Evolutionary conservation across 345 rosid species (phyloP).

Genomic region (Salix koriyanagi): DNA sequence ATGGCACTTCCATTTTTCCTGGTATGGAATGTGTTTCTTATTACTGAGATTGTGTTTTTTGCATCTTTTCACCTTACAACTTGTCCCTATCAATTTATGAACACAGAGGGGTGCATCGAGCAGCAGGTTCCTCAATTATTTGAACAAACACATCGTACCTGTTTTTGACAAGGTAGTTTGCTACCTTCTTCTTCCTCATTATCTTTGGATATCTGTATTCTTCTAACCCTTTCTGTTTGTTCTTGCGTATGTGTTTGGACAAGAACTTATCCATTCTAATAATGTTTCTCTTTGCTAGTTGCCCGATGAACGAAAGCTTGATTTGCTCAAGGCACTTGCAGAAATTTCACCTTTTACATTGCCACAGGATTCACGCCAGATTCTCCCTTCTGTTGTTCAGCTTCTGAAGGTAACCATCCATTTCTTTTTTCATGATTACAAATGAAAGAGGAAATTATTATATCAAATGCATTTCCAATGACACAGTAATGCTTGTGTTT

Average conservation of each 20-base stretch:
- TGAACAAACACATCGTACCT: slow-evolving; percentile 84
- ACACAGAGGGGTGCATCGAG: slow-evolving; percentile 87
- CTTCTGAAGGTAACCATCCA: slow-evolving; percentile 63
- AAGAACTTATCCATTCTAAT: not conserved
- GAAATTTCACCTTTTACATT: slow-evolving; percentile 84
- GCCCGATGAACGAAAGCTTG: slow-evolving; percentile 94
- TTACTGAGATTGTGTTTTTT: not conserved
- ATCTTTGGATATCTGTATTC: not conserved
- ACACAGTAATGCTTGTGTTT: not conserved
- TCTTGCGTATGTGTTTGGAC: not conserved
- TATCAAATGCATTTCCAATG: not conserved
- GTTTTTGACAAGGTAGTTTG: slow-evolving; percentile 78
- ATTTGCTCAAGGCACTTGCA: slow-evolving; percentile 90
- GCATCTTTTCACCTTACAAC: slow-evolving; percentile 1
- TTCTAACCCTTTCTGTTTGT: not conserved
- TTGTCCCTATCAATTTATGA: slow-evolving; percentile 11
- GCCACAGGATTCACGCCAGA: slow-evolving; percentile 92
- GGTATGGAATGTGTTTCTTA: slow-evolving; percentile 38
- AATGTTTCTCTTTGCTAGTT: slow-evolving; percentile 46
- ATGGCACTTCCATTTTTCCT: slow-evolving; percentile 92
- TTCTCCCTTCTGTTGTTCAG: slow-evolving; percentile 84
- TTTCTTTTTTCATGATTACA: not conserved
- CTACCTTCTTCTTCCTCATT: not conserved
- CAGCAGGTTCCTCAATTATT: slow-evolving; percentile 80
- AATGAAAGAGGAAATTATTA: not conserved